Conservation (phyloP, 768 basidiomycete genomes). For the Mycena haematopus region DNA sequence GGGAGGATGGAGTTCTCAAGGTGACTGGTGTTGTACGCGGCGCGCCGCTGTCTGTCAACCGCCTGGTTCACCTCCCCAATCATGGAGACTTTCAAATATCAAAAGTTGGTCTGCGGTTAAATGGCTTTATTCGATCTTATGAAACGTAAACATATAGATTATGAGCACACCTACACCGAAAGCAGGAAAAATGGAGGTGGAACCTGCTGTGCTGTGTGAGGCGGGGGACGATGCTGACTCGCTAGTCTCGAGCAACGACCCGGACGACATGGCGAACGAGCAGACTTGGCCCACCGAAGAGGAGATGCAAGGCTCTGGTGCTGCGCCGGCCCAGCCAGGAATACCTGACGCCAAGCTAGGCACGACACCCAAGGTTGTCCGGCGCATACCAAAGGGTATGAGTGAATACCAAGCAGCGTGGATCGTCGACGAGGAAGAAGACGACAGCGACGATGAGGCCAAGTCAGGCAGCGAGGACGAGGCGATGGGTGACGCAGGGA, state of each 20-base stretch:
- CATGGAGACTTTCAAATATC: slow-evolving; percentile 88
- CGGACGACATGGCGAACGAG: slow-evolving; percentile 90
- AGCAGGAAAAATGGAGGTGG: slow-evolving; percentile 66
- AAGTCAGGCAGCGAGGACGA: slow-evolving; percentile 47
- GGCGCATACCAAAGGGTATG: slow-evolving; percentile 91
- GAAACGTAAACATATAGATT: slow-evolving; percentile 55
- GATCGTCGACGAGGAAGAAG: slow-evolving; percentile 87
- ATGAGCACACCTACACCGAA: slow-evolving; percentile 63
- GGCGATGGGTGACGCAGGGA: slow-evolving; percentile 43
- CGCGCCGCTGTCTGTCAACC: slow-evolving; percentile 73
- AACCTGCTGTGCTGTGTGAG: slow-evolving; percentile 68
- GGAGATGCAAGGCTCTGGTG: slow-evolving; percentile 68
- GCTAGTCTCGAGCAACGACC: slow-evolving; percentile 84
- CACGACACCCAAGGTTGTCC: slow-evolving; percentile 82
- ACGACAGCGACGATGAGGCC: slow-evolving; percentile 54
- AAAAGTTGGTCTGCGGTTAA: slow-evolving; percentile 55
- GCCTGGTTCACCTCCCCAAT: slow-evolving; percentile 87
- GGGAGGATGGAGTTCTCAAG: slow-evolving; percentile 65
- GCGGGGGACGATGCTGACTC: slow-evolving; percentile 79
- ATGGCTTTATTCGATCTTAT: neutral
- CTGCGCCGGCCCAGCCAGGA: slow-evolving; percentile 36
- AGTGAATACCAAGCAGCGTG: slow-evolving; percentile 97
- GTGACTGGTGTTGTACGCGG: slow-evolving; percentile 92
- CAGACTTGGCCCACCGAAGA: slow-evolving; percentile 99
- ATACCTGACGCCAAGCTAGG: slow-evolving; percentile 72